A percentile compares a stretch with the other conserved stretches of the same genome.
Conservation (phyloP, 163 green algal species). For the Scenedesmus sp. region DNA sequence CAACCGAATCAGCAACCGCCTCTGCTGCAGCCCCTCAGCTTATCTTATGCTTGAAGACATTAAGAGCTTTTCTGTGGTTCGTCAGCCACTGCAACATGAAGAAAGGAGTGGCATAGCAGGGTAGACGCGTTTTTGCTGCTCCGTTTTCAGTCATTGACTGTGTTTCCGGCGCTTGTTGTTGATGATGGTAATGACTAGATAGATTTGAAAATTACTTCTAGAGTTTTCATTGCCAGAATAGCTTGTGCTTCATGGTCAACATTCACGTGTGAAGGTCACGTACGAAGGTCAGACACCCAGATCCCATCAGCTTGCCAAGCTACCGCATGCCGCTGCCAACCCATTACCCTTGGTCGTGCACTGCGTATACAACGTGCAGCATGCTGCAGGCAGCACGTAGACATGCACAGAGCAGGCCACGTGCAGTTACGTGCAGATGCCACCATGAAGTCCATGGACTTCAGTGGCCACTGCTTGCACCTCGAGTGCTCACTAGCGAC, state of each 20-base stretch:
- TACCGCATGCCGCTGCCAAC: background rate
- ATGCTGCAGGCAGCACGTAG: background rate
- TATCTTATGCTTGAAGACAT: background rate
- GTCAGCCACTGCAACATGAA: background rate
- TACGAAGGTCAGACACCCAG: background rate
- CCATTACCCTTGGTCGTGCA: too few species aligned
- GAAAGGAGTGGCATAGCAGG: background rate
- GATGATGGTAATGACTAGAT: too few species aligned
- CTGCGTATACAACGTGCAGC: background rate
- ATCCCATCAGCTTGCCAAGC: too few species aligned
- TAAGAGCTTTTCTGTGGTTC: background rate
- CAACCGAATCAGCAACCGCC: slow-evolving; percentile 7
- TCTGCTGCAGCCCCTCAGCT: background rate
- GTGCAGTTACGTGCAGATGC: too few species aligned
- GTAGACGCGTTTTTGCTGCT: too few species aligned
- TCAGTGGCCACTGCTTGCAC: background rate
- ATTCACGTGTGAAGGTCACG: background rate
- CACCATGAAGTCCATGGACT: too few species aligned
- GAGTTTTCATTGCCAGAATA: background rate
- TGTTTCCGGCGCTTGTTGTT: too few species aligned
- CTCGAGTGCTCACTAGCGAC: background rate
- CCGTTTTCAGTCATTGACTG: too few species aligned
- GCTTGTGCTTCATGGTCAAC: background rate
- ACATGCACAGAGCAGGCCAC: background rate
- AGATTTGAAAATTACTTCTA: too few species aligned